Percentiles rank a stretch among this genome's conserved stretches.
phyloP scores from a whole-genome alignment of 202 grass and related monocot species.

The Setaria viridis region DNA sequence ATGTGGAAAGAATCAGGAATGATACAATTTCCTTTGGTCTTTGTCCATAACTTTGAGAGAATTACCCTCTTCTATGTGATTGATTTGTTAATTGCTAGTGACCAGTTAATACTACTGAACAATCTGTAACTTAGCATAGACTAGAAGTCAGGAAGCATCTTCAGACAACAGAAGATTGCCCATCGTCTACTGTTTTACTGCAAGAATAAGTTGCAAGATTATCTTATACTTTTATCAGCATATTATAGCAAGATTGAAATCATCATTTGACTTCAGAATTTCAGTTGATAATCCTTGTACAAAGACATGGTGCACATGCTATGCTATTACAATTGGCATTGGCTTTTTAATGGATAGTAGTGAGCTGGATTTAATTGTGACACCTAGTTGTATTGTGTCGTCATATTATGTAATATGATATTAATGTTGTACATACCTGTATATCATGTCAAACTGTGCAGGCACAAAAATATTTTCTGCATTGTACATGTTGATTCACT shows the following conservation, averaged over 20 bases:
- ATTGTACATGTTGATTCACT: not conserved
- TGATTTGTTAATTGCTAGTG: not conserved
- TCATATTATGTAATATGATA: not conserved
- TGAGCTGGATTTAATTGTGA: not conserved
- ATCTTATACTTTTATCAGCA: not conserved
- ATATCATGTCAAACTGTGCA: not conserved
- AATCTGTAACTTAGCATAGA: constrained; percentile 22
- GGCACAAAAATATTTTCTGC: not conserved
- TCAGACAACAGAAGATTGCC: not conserved
- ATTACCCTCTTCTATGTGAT: not conserved
- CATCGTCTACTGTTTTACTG: not conserved
- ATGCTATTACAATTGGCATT: not conserved
- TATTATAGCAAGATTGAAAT: not conserved
- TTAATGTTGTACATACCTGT: not conserved
- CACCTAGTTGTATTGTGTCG: not conserved
- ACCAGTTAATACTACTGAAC: not conserved
- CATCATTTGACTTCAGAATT: not conserved
- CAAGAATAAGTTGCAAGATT: not conserved
- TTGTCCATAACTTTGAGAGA: constrained; percentile 13
- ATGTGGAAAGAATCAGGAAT: constrained; percentile 57
- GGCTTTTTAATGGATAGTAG: not conserved
- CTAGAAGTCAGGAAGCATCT: constrained; percentile 9
- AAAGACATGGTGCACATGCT: not conserved
- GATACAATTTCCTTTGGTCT: constrained; percentile 48
- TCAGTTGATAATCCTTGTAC: not conserved